phyloP scores from a whole-genome alignment of 768 basidiomycete genomes.

The Suillus subalutaceus region DNA sequence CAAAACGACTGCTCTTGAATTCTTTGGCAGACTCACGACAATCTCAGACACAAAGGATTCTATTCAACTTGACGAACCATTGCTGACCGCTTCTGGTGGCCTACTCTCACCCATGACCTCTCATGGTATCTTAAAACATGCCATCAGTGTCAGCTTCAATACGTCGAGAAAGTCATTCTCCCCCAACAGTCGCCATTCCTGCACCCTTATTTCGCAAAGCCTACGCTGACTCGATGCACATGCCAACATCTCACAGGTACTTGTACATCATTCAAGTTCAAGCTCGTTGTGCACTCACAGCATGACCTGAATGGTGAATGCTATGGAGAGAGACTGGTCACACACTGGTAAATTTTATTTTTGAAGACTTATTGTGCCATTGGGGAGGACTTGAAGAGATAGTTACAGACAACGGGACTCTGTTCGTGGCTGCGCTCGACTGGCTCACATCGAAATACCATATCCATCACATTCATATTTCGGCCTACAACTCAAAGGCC shows the following conservation, averaged over 20 bases:
- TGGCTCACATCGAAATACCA: conserved; percentile 29
- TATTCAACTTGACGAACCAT: conserved; percentile 16
- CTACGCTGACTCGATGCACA: conserved; percentile 44
- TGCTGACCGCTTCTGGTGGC: conserved; percentile 33
- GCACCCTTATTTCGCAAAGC: conserved; percentile 24
- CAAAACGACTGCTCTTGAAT: background rate
- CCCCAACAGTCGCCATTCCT: background rate
- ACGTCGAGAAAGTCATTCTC: conserved; percentile 28
- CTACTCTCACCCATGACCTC: conserved; percentile 29
- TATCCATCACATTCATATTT: conserved; percentile 44
- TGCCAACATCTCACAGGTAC: conserved; percentile 37
- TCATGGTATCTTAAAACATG: conserved; percentile 38
- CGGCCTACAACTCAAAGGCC: conserved; percentile 43
- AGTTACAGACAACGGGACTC: conserved; percentile 45
- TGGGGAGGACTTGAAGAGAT: conserved; percentile 44
- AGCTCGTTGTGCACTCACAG: conserved; percentile 36
- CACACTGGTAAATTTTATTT: conserved; percentile 35
- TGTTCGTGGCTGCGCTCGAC: conserved; percentile 28
- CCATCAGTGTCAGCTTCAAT: conserved; percentile 40
- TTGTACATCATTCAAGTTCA: conserved; percentile 42
- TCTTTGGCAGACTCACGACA: background rate
- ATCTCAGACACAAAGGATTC: conserved; percentile 10
- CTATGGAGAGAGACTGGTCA: conserved; percentile 32
- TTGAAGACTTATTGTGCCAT: conserved; percentile 35
- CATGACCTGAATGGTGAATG: conserved; percentile 35